Conservation (phyloP, 495 filamentous ascomycete species). For the Neurospora discreta region DNA sequence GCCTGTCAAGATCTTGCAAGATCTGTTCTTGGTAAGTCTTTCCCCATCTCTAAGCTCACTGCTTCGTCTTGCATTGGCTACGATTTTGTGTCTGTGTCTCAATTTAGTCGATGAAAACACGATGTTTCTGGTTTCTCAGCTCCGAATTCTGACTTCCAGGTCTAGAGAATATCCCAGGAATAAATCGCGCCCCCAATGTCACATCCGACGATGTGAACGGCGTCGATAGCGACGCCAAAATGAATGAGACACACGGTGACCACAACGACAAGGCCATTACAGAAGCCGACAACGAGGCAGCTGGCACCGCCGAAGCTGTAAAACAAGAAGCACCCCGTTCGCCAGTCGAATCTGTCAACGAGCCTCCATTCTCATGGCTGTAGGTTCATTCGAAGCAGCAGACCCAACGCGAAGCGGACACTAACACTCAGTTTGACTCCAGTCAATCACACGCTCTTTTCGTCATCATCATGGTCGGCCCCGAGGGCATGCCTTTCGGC, state of each 20-base stretch:
- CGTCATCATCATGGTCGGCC: conserved; percentile 39
- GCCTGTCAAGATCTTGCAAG: background rate
- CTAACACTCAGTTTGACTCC: conserved; percentile 1
- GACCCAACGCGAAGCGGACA: background rate
- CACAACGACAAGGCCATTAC: background rate
- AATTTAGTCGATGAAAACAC: background rate
- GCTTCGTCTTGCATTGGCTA: background rate
- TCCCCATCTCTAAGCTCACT: background rate
- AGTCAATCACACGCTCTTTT: conserved; percentile 44
- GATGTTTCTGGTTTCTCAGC: background rate
- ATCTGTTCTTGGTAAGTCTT: background rate
- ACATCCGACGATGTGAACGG: background rate
- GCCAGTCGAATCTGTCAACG: background rate
- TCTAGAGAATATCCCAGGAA: background rate
- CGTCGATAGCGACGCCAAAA: background rate
- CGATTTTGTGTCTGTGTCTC: background rate
- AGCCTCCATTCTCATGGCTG: conserved; percentile 24
- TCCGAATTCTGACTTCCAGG: background rate
- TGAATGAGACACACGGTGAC: background rate
- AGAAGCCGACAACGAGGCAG: background rate
- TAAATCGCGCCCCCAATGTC: background rate
- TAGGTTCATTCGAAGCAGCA: conserved; percentile 8
- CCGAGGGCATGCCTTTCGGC: conserved; percentile 37
- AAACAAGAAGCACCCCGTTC: background rate
- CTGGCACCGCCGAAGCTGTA: background rate